Conservation (phyloP, 164 flowering plant genomes). For the Berberis vulgaris region DNA sequence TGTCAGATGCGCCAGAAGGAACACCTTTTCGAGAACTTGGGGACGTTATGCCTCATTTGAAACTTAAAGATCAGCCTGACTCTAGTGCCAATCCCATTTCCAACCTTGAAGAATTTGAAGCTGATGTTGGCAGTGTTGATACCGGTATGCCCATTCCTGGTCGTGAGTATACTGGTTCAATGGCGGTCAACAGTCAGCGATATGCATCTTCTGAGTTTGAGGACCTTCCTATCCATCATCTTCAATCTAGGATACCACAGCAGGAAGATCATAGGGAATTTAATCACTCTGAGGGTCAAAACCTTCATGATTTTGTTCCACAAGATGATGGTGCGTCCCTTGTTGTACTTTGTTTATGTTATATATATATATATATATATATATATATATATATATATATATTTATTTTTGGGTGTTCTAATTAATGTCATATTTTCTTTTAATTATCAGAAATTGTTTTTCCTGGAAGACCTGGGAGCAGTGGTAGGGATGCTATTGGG, state of each 20-base stretch:
- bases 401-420: conserved; percentile 11
- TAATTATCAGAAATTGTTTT: conserved; percentile 47
- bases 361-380: background rate
- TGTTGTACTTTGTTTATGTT: too few species aligned
- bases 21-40: conserved; percentile 66
- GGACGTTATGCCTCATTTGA: conserved; percentile 73
- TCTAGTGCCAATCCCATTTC: conserved; percentile 14
- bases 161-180: conserved; percentile 18
- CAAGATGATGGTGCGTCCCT: conserved; percentile 51
- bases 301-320: conserved; percentile 33
- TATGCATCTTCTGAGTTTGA: conserved; percentile 25
- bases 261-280: conserved; percentile 21
- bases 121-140: conserved; percentile 28
- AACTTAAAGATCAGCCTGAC: conserved; percentile 18
- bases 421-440: conserved; percentile 8
- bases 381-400: background rate
- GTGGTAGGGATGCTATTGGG: conserved; percentile 22
- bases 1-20: conserved; percentile 73
- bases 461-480: conserved; percentile 45
- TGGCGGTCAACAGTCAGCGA: conserved; percentile 6
- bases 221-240: conserved; percentile 20
- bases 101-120: conserved; percentile 24
- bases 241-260: conserved; percentile 24
- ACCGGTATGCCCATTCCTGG: conserved; percentile 16
- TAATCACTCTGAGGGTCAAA: conserved; percentile 32